These are phyloP conservation scores for Colletotrichum zoysiae DNA, from an alignment of 2,329 filamentous ascomycete species.

Conservation along the genomic window DNA sequence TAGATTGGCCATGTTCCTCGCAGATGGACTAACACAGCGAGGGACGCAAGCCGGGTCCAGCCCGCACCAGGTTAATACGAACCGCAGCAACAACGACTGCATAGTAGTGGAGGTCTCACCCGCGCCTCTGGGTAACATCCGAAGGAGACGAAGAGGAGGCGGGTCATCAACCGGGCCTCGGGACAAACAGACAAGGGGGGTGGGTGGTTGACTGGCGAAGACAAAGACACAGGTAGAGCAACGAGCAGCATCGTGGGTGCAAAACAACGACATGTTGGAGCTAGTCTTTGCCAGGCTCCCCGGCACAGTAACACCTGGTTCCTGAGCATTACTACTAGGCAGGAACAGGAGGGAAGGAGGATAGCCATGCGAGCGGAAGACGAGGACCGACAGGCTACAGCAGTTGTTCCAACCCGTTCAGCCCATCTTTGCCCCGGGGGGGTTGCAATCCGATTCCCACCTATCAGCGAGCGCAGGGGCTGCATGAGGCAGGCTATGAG, in stretches of 20 bases:
- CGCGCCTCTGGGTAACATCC: slow-evolving; percentile 28
- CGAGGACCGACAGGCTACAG: slow-evolving; percentile 14
- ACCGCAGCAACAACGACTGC: slow-evolving; percentile 28
- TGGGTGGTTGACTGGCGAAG: background rate
- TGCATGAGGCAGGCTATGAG: slow-evolving; percentile 48
- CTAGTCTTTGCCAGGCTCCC: slow-evolving; percentile 20
- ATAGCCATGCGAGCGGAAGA: slow-evolving; percentile 11
- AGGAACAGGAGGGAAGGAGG: slow-evolving; percentile 28
- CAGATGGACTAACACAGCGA: slow-evolving; percentile 20
- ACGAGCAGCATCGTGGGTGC: slow-evolving; percentile 10
- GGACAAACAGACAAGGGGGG: slow-evolving; percentile 28
- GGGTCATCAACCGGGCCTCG: slow-evolving; percentile 31
- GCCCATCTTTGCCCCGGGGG: slow-evolving; percentile 27
- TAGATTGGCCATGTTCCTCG: slow-evolving; percentile 2
- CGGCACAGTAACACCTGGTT: slow-evolving; percentile 34
- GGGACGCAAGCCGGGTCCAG: slow-evolving; percentile 19
- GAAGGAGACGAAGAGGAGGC: slow-evolving; percentile 16
- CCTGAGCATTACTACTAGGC: slow-evolving; percentile 35
- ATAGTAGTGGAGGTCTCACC: slow-evolving; percentile 25
- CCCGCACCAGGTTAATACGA: slow-evolving; percentile 28
- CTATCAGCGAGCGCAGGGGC: slow-evolving; percentile 46
- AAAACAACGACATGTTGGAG: slow-evolving; percentile 10
- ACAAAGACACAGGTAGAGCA: background rate
- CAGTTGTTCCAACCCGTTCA: slow-evolving; percentile 27
- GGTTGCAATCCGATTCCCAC: slow-evolving; percentile 44